Base-by-base conservation (phyloP, 371 early-diverging fungal species). In the Smittium culicis region DNA sequence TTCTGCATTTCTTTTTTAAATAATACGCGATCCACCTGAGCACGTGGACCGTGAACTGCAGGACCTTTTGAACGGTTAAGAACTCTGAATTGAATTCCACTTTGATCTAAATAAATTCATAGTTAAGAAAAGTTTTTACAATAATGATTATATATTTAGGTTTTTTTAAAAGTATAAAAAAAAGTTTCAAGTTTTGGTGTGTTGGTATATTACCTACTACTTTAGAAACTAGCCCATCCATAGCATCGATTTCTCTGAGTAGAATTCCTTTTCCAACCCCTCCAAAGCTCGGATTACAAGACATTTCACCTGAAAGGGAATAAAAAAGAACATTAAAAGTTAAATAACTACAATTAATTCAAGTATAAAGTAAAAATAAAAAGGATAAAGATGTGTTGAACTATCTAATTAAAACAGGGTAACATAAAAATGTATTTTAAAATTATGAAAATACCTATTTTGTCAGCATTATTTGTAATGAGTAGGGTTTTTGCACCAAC, bases 251-350 rank as follows among this genome's bases (percentile, higher is more conserved):
- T 71, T 91, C 92, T 67, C 85, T 76, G 24, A 91, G 86, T 24
- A 91, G 75, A 2, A 87, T 82, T 17, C 92, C 92, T 72, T 91
- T 91, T 11, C 91, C 92, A 0, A 91, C 84, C 17, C 92, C 92
- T 54, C 92, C 92, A 73, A 91, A 89, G 0, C 89, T 88, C 27
- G 92, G 92, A 71, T 91, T 91, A 72, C 92, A 91, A 2, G 89
- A 88, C 90, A 91, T 88, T 72, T 91, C 92, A 35, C 91, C 91
- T 59, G 5, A n/a, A n/a, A n/a, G n/a, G n/a, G n/a, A n/a, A n/a
- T n/a, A n/a, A n/a, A n/a, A n/a, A n/a, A n/a, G n/a, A n/a, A n/a
- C n/a, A n/a, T n/a, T n/a, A n/a, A n/a, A n/a, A n/a, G n/a, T n/a
- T n/a, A n/a, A n/a, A n/a, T n/a, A n/a, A n/a, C n/a, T n/a, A n/a